Percentiles rank a stretch among this genome's conserved stretches.
phyloP scores from a whole-genome alignment of 768 basidiomycete genomes.

The Tricholoma sp. region DNA sequence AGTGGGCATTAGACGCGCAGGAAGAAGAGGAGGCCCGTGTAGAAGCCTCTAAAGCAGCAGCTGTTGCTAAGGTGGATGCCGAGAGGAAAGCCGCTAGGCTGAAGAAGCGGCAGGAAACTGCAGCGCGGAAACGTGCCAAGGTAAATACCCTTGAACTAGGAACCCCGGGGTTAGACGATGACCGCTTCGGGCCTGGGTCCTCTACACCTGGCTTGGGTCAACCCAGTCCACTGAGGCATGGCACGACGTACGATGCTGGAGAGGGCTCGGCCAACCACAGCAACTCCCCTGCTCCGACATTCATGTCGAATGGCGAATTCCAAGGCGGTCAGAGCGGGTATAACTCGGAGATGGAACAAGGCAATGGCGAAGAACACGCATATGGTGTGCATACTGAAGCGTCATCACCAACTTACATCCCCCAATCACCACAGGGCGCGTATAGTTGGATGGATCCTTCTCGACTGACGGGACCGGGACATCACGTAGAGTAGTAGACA shows the following conservation, averaged over 20 bases:
- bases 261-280: constrained; percentile 30
- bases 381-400: constrained; percentile 4
- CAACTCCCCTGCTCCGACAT: constrained; percentile 48
- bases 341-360: constrained; percentile 39
- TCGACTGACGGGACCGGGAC: background rate
- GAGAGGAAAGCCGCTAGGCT: constrained; percentile 46
- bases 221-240: constrained; percentile 40
- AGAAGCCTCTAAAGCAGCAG: constrained; percentile 35
- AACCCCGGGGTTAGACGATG: constrained; percentile 15
- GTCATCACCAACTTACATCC: constrained; percentile 1
- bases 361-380: constrained; percentile 19
- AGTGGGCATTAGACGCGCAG: constrained; percentile 66
- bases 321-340: constrained; percentile 51
- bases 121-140: constrained; percentile 47
- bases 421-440: constrained; percentile 8
- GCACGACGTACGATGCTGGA: constrained; percentile 30
- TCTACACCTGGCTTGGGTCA: constrained; percentile 14
- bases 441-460: background rate
- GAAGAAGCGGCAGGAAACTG: constrained; percentile 46
- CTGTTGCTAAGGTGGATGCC: constrained; percentile 36
- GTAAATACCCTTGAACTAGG: constrained; percentile 27
- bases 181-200: constrained; percentile 11
- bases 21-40: constrained; percentile 68
- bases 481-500: background rate
- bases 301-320: constrained; percentile 43